Conservation (phyloP, 2,329 filamentous ascomycete species). For the Aspergillus vadensis region DNA sequence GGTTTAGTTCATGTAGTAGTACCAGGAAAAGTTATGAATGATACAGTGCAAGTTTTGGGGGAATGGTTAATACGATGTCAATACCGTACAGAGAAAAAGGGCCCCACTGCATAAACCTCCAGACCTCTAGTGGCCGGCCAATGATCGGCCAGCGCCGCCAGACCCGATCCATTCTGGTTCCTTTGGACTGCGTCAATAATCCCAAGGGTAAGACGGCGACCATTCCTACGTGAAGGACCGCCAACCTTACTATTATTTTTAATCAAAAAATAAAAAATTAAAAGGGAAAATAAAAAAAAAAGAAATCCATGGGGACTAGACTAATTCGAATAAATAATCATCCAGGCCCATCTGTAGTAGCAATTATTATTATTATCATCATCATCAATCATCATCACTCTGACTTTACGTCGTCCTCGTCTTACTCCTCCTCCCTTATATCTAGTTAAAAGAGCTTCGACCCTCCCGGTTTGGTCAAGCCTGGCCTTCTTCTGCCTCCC, state of each 20-base stretch:
- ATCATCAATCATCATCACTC: not conserved
- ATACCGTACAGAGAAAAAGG: not conserved
- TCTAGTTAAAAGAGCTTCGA: slow-evolving; percentile 3
- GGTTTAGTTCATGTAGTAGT: no score
- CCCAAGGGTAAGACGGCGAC: slow-evolving; percentile 5
- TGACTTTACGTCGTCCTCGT: not conserved
- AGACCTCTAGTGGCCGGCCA: slow-evolving; percentile 5
- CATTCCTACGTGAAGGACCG: not conserved
- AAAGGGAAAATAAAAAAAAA: slow-evolving; percentile 2
- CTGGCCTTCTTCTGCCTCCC: not conserved
- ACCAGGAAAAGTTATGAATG: not conserved
- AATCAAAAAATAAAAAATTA: not conserved
- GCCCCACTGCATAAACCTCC: slow-evolving; percentile 5
- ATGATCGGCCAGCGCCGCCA: not conserved
- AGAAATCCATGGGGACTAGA: slow-evolving; percentile 3
- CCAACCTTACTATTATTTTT: slow-evolving; percentile 5
- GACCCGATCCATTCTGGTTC: slow-evolving; percentile 3
- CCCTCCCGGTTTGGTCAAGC: not conserved
- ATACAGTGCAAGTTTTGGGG: not conserved
- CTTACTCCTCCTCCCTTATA: not conserved
- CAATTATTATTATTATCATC: not conserved
- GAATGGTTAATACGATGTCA: no score
- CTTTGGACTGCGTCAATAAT: slow-evolving; percentile 2
- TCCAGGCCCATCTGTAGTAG: not conserved
- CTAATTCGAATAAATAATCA: slow-evolving; percentile 5